Conservation (phyloP, 306 rosid genomes). For the Nissolia schottii region DNA sequence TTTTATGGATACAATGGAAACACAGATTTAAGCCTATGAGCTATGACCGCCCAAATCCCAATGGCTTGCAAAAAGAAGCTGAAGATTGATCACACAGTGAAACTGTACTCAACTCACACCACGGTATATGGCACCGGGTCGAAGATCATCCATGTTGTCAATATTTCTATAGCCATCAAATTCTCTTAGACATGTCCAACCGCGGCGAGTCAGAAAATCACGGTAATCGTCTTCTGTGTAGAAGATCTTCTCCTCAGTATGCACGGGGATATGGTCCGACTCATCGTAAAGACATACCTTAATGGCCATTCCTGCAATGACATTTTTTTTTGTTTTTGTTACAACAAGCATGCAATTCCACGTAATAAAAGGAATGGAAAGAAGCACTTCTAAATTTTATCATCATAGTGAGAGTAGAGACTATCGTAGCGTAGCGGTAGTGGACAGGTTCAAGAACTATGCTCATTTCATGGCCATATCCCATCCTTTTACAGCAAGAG, state of each 20-base stretch:
- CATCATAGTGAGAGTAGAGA: no score
- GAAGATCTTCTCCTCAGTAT: constrained; percentile 77
- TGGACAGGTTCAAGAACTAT: no score
- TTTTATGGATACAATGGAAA: background rate
- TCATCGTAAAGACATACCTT: constrained; percentile 81
- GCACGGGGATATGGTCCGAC: constrained; percentile 72
- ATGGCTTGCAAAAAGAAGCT: background rate
- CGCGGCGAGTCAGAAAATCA: constrained; percentile 70
- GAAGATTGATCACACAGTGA: constrained; percentile 17
- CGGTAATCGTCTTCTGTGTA: constrained; percentile 88
- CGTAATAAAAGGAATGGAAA: background rate
- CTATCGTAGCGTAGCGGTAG: no score
- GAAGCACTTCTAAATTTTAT: background rate
- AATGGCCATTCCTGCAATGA: constrained; percentile 72
- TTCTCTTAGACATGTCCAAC: constrained; percentile 79
- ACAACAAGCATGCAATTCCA: background rate
- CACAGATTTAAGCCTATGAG: background rate
- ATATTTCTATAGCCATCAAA: constrained; percentile 74
- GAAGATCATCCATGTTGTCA: constrained; percentile 88
- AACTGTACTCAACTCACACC: constrained; percentile 58
- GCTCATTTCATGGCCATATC: no score
- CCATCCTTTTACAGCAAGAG: background rate
- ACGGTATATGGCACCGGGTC: constrained; percentile 80
- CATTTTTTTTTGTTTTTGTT: constrained; percentile 21
- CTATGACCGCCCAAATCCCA: background rate